Evolutionary conservation across 495 filamentous ascomycete genomes (phyloP), one percentile per base, ranked within the genome.

Genomic region (Halenospora varia): DNA sequence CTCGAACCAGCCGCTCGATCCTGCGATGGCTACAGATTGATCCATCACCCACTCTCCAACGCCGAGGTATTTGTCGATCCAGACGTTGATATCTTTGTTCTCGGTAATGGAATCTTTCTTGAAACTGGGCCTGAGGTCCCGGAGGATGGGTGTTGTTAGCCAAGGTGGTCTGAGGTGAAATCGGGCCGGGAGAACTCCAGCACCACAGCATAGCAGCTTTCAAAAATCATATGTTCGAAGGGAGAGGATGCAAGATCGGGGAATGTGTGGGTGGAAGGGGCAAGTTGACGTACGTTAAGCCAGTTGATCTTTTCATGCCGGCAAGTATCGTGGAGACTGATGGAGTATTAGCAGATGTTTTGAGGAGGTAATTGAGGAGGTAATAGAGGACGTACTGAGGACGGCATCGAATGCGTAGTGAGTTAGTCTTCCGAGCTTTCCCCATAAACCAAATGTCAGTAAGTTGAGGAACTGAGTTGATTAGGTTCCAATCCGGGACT

Each of bases 31-130:
- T 24, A 97, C 90, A 3, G 91, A 94, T 75, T 93, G 88, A 68
- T 98, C 94, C 92, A 98, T 93, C 52, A 96, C 88, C 89, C 89
- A 95, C 73, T 98, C 94, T 68, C 94, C 94, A 44, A 97, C 84
- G 51, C 89, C 89, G 57, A 98, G 86, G 75, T 98, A 98, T 70
- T 86, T 96, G 66, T 93, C 90, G 63, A 98, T 81, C 88, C 91
- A 97, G 65, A 85, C 87, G 70, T 89, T 88, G 64, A 96, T 67
- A 55, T 93, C 87, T 72, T 90, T 88, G 70, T 84, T 92, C 42
- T 96, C 90, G 59, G 88, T 80, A 60, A 97, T 80, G 63, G 87
- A 83, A 62, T 97, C 95, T 62, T 85, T 85, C 71, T 89, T 86
- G 71, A 98, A 78, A 76, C 95, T 98, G 74, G 83, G 84, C 74